A percentile compares a stretch with the other conserved stretches of the same genome.
These are phyloP conservation scores for Lyophyllum atratum DNA, from an alignment of 768 basidiomycete genomes.

Conservation along the genomic window DNA sequence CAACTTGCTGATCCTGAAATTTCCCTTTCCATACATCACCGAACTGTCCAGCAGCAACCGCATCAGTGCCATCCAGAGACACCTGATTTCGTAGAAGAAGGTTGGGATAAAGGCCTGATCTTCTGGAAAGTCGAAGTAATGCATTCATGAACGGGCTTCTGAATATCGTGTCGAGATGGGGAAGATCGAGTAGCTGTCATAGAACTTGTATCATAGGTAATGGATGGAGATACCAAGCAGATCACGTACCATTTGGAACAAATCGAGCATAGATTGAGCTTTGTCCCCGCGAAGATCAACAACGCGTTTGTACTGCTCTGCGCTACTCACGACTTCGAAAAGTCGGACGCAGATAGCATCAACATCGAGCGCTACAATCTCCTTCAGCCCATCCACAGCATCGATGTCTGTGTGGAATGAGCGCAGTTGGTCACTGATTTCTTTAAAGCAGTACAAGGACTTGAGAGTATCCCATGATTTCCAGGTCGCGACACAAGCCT, in stretches of 20 bases:
- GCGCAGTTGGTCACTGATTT: slow-evolving; percentile 1
- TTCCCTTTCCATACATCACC: slow-evolving; percentile 31
- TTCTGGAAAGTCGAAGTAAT: slow-evolving; percentile 25
- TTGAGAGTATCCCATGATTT: slow-evolving; percentile 6
- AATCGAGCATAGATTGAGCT: slow-evolving; percentile 12
- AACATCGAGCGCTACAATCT: slow-evolving; percentile 10
- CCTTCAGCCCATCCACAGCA: slow-evolving; percentile 1
- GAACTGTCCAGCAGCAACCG: slow-evolving; percentile 27
- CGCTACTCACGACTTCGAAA: background rate
- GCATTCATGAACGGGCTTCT: slow-evolving; percentile 13
- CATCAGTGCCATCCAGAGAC: slow-evolving; percentile 7
- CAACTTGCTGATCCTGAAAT: slow-evolving; percentile 26
- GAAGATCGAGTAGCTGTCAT: slow-evolving; percentile 10
- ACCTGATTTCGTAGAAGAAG: slow-evolving; percentile 19
- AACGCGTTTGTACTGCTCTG: background rate
- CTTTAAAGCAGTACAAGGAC: background rate
- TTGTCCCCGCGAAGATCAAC: slow-evolving; percentile 3
- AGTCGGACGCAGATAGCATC: slow-evolving; percentile 10
- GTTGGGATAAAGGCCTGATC: slow-evolving; percentile 27
- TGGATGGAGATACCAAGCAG: background rate
- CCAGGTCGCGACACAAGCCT: background rate
- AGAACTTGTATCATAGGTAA: background rate
- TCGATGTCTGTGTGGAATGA: slow-evolving; percentile 4
- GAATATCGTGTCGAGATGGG: slow-evolving; percentile 6
- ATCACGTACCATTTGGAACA: slow-evolving; percentile 12